Percentiles rank a stretch among this genome's conserved stretches.
These are phyloP conservation scores for Selenicereus undatus DNA, from an alignment of 148 eudicot genomes.

Conservation along the genomic window DNA sequence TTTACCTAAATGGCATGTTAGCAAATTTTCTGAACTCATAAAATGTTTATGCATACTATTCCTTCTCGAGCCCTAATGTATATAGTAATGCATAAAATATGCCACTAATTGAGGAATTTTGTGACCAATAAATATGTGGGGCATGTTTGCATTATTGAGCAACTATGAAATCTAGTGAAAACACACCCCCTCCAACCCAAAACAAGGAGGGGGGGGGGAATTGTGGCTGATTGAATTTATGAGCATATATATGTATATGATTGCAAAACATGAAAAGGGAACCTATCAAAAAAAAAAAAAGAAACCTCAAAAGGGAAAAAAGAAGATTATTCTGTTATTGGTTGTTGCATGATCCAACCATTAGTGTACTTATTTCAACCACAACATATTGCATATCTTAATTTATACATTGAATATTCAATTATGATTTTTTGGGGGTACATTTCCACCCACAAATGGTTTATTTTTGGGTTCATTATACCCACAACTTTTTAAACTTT, in stretches of 20 bases:
- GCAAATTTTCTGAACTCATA: background rate
- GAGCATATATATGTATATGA: slow-evolving; percentile 1
- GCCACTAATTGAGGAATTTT: background rate
- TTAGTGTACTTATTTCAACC: background rate
- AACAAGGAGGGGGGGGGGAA: background rate
- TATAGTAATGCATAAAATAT: background rate
- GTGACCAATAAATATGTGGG: slow-evolving; percentile 3
- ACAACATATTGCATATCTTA: background rate
- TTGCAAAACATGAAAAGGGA: slow-evolving; percentile 24
- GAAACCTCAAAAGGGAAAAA: background rate
- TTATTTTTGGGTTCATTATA: background rate
- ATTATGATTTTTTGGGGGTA: background rate
- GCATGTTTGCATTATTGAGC: slow-evolving; percentile 17
- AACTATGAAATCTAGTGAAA: slow-evolving; percentile 5
- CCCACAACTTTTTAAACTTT: background rate
- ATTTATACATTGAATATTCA: background rate
- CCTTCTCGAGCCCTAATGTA: background rate
- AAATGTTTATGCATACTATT: background rate
- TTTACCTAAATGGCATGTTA: background rate
- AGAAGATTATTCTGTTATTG: background rate
- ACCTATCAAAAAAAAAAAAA: too few relatives aligned
- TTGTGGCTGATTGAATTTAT: slow-evolving; percentile 16
- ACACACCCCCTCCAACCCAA: background rate
- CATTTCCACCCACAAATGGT: background rate
- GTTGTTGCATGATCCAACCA: background rate